Base-by-base conservation (phyloP, 2,329 filamentous ascomycete genomes). In the Colletotrichum camelliae region DNA sequence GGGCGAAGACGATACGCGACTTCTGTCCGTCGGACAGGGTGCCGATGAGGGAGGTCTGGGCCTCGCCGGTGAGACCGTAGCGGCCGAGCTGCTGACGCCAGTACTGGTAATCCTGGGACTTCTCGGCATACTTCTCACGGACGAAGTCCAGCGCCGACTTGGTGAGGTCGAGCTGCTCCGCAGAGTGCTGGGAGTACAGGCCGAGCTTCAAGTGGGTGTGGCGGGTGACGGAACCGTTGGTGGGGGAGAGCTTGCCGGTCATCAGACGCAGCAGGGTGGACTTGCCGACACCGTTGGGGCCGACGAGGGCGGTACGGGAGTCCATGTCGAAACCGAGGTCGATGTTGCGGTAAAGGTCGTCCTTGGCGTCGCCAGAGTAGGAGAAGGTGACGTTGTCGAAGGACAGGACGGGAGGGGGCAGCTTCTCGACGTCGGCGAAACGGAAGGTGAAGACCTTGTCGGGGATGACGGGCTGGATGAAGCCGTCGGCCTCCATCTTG, bases 261-360 rank as follows among this genome's bases (percentile, higher is more conserved):
- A 99, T 98, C 80, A 99, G 93, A 80, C 95, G 94, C 78, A 99
- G 93, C 74, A 98, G 91, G 16, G 97, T 98, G 29, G 97, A 98
- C 90, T 99, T 99, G 86, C 97, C 97, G 75, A 98, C 97, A 96
- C 97, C 97, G 87, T 98, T 98, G 85, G 97, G 97, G 76, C 97
- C 97, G 84, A 99, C 97, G 77, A 99, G 93, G 64, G 96, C 96
- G 62, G 96, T 98, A 88, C 97, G 94, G 77, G 96, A 98, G 89
- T 99, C 97, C 97, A 99, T 99, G 87, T 99, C 97, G 81, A 99
- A 97, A 92, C 97, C 97, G 78, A 99, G 94, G 85, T 99, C 97
- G 57, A 99, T 92, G 88, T 98, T 92, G 87, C 96, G 95, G 90
- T 99, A 99, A 70, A 99, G 90, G 84, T 98, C 97, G 84, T 99